These are phyloP conservation scores for Chlorella sp. DNA, from an alignment of 139 green algal genomes.

Conservation along the genomic window DNA sequence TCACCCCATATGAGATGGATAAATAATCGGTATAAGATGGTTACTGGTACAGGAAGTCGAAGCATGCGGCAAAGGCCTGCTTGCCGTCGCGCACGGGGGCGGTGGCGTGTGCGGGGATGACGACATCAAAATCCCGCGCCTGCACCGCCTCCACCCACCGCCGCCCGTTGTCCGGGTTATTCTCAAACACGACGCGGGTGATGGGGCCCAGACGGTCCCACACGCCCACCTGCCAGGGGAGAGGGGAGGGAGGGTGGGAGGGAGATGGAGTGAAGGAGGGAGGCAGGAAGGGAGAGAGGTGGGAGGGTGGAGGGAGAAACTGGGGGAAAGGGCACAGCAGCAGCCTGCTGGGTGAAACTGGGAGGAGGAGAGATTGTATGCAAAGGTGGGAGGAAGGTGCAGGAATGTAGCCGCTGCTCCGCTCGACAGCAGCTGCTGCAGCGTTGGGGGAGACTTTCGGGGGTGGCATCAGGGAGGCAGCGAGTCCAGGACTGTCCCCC, in stretches of 20 bases:
- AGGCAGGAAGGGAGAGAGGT: not conserved
- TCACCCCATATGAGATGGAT: not conserved
- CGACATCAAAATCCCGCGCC: constrained; percentile 23
- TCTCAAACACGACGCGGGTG: constrained; percentile 27
- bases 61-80: constrained; percentile 32
- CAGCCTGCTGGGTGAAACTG: too few relatives aligned
- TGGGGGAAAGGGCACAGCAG: not conserved
- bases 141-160: constrained; percentile 37
- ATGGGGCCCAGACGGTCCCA: constrained; percentile 39
- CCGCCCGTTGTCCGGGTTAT: constrained; percentile 1
- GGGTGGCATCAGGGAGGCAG: too few relatives aligned
- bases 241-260: not conserved
- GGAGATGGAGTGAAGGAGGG: not conserved
- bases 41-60: constrained; percentile 35
- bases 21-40: not conserved
- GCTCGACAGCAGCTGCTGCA: too few relatives aligned
- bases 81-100: constrained; percentile 30
- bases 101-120: constrained; percentile 38
- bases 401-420: too few relatives aligned
- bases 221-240: not conserved
- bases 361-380: too few relatives aligned
- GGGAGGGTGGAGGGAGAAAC: not conserved
- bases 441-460: too few relatives aligned
- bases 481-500: not conserved
- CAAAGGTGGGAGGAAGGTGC: too few relatives aligned